Conservation (phyloP, 1,139 yeast species). For the Saccharomyces pastorianus region DNA sequence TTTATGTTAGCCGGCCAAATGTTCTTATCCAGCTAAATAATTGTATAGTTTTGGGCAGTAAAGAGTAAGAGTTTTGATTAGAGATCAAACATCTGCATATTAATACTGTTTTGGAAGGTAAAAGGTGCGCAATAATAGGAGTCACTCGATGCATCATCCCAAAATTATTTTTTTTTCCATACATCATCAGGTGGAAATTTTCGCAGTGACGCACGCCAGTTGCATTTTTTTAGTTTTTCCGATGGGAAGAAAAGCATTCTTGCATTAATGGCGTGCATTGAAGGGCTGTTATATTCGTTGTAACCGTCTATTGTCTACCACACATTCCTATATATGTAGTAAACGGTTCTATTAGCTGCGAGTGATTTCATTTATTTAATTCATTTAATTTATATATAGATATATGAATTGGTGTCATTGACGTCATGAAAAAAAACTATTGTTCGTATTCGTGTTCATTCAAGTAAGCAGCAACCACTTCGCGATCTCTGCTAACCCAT, state of each 20-base stretch:
- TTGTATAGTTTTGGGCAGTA: not conserved
- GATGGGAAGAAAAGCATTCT: not conserved
- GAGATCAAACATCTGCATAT: not conserved
- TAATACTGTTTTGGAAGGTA: not conserved
- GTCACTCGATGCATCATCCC: not conserved
- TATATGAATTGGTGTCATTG: not conserved
- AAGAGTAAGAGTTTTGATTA: not conserved
- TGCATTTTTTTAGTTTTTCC: not conserved
- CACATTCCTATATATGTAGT: not conserved
- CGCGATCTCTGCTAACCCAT: slow-evolving; percentile 61
- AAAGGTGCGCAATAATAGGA: not conserved
- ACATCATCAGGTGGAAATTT: not conserved
- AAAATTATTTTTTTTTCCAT: not conserved
- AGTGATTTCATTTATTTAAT: not conserved
- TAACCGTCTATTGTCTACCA: not conserved
- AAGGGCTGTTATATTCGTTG: too few species aligned
- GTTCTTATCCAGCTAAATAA: not conserved
- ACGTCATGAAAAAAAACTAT: not conserved
- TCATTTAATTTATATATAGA: too few species aligned
- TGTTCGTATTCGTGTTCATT: slow-evolving; percentile 35
- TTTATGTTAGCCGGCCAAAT: not conserved
- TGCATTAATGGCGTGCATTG: not conserved
- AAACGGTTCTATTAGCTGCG: not conserved
- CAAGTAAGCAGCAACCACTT: slow-evolving; percentile 49
- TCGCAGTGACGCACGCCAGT: not conserved